Base-by-base conservation (phyloP, 352 stramenopile species). In the Phytophthora megakarya region DNA sequence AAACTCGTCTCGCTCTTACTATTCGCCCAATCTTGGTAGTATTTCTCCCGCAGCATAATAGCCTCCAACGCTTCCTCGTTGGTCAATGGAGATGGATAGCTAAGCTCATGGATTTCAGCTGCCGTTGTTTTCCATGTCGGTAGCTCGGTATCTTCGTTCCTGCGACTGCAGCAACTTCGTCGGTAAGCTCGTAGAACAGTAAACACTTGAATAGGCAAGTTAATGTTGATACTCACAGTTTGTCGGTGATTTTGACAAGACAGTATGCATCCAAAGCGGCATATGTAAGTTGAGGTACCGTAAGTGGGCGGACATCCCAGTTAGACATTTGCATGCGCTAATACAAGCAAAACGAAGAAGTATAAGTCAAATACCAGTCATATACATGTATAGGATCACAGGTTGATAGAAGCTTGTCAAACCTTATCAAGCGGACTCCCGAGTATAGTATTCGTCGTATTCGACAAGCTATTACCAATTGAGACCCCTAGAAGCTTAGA, bases 311-410 rank as follows among this genome's bases (percentile, higher is more conserved):
- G 2, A 61, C 62, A 37, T 90, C 77, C 78, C 81, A 90, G 39
- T 90, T 87, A 1, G 81, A 90, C 23, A 90, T 69, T 73, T 90
- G 81, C 78, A 90, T 90, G 54, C 69, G 70, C 81, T 86, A 23
- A 21, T n/a, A n/a, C n/a, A n/a, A n/a, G n/a, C 13, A 57, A 54
- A 18, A 39, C n/a, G 52, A 45, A 13, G n/a, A n/a, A n/a, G n/a
- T 15, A 54, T 18, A 59, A 38, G 9, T 6, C 23, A 5, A 16
- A 43, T 3, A 1, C 46, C n/a, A 39, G 11, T 33, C 6, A n/a
- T 35, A 8, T 47, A 7, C 11, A 32, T 15, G 22, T 21, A 19
- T 12, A 11, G 0, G 19, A 33, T 8, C 12, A 32, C n/a, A n/a
- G n/a, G n/a, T n/a, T 35, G 21, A 21, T 13, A 54, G 12, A 21